These are phyloP conservation scores for Magnusiomyces starmeri DNA, from an alignment of 1,139 yeast species.

Conservation along the genomic window DNA sequence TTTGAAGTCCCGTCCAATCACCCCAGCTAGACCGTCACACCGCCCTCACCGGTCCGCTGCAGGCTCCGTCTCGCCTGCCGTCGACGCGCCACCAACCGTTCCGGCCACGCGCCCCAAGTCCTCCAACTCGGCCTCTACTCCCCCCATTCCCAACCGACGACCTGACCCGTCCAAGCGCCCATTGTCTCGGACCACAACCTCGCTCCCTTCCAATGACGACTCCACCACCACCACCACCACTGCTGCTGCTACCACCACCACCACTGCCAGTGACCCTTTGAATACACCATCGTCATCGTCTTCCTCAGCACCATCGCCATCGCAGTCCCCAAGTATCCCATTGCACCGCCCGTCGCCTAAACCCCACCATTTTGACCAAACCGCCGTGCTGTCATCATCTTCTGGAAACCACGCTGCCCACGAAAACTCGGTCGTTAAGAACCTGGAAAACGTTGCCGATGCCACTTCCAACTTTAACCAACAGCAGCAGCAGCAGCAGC, in stretches of 20 bases:
- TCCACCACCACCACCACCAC: too few species aligned
- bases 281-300: not conserved
- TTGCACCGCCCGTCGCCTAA: not conserved
- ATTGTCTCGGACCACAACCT: not conserved
- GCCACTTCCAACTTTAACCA: not conserved
- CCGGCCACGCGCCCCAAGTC: too few species aligned
- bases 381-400: not conserved
- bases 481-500: not conserved
- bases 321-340: not conserved
- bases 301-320: not conserved
- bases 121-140: not conserved
- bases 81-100: too few species aligned
- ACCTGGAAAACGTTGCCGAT: not conserved
- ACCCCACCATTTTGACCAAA: not conserved
- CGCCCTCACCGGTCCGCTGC: not conserved
- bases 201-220: not conserved
- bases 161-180: not conserved
- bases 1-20: too few species aligned
- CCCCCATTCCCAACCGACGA: not conserved
- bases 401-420: too few species aligned
- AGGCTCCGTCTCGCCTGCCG: not conserved
- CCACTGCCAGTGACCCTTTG: not conserved
- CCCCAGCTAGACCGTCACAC: too few species aligned
- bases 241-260: too few species aligned
- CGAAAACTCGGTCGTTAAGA: not conserved